Conservation (phyloP, 208 protist species). For the Endotrypanum monterogeii region DNA sequence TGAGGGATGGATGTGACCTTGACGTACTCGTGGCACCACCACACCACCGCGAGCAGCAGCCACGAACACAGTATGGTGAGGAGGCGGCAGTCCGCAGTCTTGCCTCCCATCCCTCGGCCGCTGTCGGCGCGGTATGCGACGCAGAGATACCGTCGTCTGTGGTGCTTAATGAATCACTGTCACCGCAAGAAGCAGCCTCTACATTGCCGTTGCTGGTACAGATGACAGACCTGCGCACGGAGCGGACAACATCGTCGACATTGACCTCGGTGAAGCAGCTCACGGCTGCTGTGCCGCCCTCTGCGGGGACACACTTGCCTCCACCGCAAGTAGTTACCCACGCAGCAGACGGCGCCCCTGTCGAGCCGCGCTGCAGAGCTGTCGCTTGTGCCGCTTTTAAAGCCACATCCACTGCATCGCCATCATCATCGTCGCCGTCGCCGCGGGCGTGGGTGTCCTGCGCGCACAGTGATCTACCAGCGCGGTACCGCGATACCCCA, state of each 20-base stretch:
- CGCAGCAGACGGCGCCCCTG: not conserved
- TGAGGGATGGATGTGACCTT: not conserved
- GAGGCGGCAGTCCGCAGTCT: not conserved
- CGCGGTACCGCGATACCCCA: slow-evolving; percentile 62
- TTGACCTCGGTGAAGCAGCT: not conserved
- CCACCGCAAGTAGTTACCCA: not conserved
- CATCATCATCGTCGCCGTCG: slow-evolving; percentile 3
- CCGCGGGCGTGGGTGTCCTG: slow-evolving; percentile 45
- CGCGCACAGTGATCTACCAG: slow-evolving; percentile 35
- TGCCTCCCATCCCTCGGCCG: not conserved
- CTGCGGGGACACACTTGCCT: not conserved
- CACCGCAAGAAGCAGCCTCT: not conserved
- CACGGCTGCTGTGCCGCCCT: no score
- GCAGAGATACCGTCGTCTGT: not conserved
- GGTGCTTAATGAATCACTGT: not conserved
- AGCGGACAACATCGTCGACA: not conserved
- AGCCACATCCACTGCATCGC: not conserved
- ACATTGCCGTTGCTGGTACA: not conserved
- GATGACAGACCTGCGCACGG: not conserved
- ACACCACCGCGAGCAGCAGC: not conserved
- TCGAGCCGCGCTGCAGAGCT: not conserved
- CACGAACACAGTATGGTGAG: not conserved
- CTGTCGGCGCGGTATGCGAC: not conserved
- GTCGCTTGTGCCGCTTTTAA: not conserved
- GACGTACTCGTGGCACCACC: not conserved